Conservation (phyloP, 495 filamentous ascomycete species). For the Lophium mytilinum region DNA sequence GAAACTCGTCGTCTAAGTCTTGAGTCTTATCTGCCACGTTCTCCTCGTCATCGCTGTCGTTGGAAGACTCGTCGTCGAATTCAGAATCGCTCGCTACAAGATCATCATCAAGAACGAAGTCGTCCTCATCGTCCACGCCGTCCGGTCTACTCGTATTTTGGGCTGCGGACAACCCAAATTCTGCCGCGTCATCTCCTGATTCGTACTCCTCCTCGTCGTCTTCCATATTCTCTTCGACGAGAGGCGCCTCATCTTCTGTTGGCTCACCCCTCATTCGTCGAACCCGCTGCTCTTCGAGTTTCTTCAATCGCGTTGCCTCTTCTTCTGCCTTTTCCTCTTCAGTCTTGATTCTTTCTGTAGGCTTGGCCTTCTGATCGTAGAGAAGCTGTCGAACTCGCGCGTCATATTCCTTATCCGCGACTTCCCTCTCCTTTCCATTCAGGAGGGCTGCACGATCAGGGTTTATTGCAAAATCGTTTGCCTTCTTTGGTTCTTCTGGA, state of each 20-base stretch:
- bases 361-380: constrained; percentile 71
- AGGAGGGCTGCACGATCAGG: constrained; percentile 52
- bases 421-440: constrained; percentile 51
- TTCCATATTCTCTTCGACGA: constrained; percentile 32
- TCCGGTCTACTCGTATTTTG: constrained; percentile 30
- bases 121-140: constrained; percentile 78
- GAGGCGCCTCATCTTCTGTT: constrained; percentile 39
- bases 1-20: constrained; percentile 57
- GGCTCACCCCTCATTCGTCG: constrained; percentile 63
- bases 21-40: constrained; percentile 16
- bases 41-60: constrained; percentile 46
- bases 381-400: constrained; percentile 69
- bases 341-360: constrained; percentile 82
- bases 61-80: constrained; percentile 47
- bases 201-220: constrained; percentile 36
- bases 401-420: constrained; percentile 78
- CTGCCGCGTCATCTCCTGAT: constrained; percentile 48
- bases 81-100: constrained; percentile 64
- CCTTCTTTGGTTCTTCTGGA: constrained; percentile 23
- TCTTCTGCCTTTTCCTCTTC: constrained; percentile 76
- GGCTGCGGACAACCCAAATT: constrained; percentile 46
- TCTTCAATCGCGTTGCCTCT: constrained; percentile 63
- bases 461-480: constrained; percentile 41
- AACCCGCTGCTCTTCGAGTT: constrained; percentile 68
- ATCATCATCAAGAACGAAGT: constrained; percentile 83